Percentiles rank a stretch among this genome's conserved stretches.
Evolutionary conservation across 257 asterid species (phyloP).

Genomic region (Solanum verrucosum): DNA sequence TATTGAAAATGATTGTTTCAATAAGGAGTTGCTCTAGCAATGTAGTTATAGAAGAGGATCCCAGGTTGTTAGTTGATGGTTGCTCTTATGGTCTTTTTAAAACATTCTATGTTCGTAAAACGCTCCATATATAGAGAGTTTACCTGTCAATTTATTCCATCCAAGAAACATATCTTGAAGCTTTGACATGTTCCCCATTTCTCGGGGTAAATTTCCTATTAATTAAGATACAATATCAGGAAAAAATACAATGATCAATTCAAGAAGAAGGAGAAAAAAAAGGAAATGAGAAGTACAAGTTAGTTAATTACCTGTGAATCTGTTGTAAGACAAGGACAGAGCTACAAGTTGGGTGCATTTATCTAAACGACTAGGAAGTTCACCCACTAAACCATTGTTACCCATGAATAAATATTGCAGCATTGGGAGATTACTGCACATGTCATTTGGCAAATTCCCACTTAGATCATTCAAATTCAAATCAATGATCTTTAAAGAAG

Average conservation of each 20-base stretch:
- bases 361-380: background rate
- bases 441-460: conserved; percentile 1
- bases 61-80: background rate
- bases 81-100: background rate
- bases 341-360: background rate
- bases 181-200: conserved; percentile 4
- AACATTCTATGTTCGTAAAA: background rate
- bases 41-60: background rate
- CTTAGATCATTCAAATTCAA: conserved; percentile 1
- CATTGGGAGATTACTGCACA: background rate
- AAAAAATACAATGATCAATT: background rate
- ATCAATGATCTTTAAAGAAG: background rate
- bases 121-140: background rate
- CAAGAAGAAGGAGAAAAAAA: background rate
- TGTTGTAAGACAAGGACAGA: conserved; percentile 1
- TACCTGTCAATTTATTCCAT: background rate
- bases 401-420: background rate
- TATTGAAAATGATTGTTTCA: background rate
- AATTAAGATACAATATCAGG: background rate
- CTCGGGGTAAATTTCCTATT: conserved; percentile 7
- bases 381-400: background rate
- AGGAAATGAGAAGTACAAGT: background rate
- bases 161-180: conserved; percentile 6
- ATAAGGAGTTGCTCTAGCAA: background rate
- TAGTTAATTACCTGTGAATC: conserved; percentile 7